Percentiles rank a stretch among this genome's conserved stretches.
Evolutionary conservation across 371 early-diverging fungal genomes (phyloP).

Genomic region (Entomophthora muscae): DNA sequence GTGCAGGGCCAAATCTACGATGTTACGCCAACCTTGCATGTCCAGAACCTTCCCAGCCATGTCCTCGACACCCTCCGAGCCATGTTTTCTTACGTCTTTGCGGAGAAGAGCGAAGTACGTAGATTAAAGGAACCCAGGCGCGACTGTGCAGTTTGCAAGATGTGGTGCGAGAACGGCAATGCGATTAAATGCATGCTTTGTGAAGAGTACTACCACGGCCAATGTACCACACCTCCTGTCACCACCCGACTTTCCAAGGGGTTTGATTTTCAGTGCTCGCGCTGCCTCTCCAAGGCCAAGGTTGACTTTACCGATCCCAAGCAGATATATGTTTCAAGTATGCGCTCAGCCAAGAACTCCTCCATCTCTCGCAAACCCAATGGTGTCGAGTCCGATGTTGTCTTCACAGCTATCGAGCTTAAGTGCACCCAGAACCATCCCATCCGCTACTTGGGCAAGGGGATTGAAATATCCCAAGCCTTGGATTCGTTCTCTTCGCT

Average conservation of each 20-base stretch:
- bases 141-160: background rate
- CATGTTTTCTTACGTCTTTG: conserved; percentile 1
- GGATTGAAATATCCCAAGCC: background rate
- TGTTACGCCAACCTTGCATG: background rate
- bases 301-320: conserved; percentile 2
- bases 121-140: background rate
- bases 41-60: background rate
- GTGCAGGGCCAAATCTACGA: background rate
- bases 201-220: background rate
- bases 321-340: too few relatives aligned
- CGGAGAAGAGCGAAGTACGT: background rate
- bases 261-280: background rate
- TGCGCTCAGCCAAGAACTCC: background rate
- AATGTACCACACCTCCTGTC: background rate
- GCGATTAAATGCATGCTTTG: conserved; percentile 1
- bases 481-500: background rate
- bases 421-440: background rate
- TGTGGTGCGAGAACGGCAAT: background rate
- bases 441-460: background rate
- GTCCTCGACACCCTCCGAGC: background rate
- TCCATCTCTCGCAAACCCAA: too few relatives aligned
- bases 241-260: background rate
- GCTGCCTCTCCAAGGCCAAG: background rate
- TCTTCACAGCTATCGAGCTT: background rate
- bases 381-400: background rate